These are phyloP conservation scores for Helichrysum umbraculigerum DNA, from an alignment of 129 eudicot genomes.

Conservation along the genomic window DNA sequence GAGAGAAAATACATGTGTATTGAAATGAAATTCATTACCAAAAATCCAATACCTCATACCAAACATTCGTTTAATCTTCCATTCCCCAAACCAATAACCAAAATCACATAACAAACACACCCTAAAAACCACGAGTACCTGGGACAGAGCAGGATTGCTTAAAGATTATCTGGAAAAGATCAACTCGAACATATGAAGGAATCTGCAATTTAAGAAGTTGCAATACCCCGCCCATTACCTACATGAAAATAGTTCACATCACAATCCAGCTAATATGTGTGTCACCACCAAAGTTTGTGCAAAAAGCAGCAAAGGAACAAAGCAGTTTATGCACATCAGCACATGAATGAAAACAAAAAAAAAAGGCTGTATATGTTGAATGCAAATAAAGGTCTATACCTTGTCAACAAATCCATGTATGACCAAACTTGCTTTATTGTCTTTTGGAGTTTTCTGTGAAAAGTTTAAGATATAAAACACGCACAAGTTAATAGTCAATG, in stretches of 20 bases:
- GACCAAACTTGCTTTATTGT: slow-evolving; percentile 68
- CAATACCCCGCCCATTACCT: slow-evolving; percentile 67
- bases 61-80: no score
- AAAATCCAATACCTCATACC: no score
- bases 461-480: slow-evolving; percentile 19
- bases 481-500: slow-evolving; percentile 11
- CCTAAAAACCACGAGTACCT: slow-evolving; percentile 35
- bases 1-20: no score
- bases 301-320: background rate
- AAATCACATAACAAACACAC: no score
- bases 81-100: no score
- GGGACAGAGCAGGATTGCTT: slow-evolving; percentile 37
- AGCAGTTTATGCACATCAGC: background rate
- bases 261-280: background rate
- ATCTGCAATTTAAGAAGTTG: slow-evolving; percentile 52
- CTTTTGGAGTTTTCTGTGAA: slow-evolving; percentile 73
- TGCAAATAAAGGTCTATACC: slow-evolving; percentile 40
- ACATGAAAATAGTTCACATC: background rate
- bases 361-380: background rate
- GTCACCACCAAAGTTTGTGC: background rate
- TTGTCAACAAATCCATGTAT: slow-evolving; percentile 73
- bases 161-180: slow-evolving; percentile 54
- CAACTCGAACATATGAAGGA: slow-evolving; percentile 72
- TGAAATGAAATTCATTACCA: no score
- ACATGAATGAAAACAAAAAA: background rate